Base-by-base conservation (phyloP, 1,139 yeast genomes). In the Pneumocystis wakefieldiae region DNA sequence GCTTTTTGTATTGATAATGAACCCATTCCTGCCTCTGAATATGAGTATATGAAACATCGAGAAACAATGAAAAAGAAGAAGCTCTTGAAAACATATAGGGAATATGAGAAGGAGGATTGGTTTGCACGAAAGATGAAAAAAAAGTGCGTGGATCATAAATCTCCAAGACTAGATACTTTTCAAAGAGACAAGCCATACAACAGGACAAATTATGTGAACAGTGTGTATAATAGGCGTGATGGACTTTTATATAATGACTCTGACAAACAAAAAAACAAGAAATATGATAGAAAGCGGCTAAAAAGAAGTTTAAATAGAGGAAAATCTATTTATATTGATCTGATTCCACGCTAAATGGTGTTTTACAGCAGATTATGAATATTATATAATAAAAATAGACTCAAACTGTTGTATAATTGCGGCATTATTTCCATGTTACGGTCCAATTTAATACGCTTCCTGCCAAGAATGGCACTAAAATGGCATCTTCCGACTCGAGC, bases 391-490 rank as follows among this genome's bases (percentile, higher is more conserved):
- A n/a, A 41, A 41, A 41, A 41, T 41, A 17, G 5, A 19, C 10
- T 24, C 14, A 48, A 24, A 48, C 17, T 42, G 4, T 8, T 48
- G 29, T 48, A 48, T 48, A 48, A 48, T 12, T 48, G 12, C 8
- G 3, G 5, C 24, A 32, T 41, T 62, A 59, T 57, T 41, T 76
- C 97, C 97, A 91, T 73, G 85, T 86, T 14, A 83, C 81, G n/a
- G 82, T 73, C 90, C 95, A 92, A 48, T 78, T 72, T 62, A 92
- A 78, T 64, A 77, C 80, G 64, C 86, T 84, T 28, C 96, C 96
- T 14, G 96, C 91, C 70, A 79, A 81, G 78, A 92, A 92, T n/a
- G 97, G 97, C 29, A 89, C 92, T 59, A 92, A 90, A 8, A 78
- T 77, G 41, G 84, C 73, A 5, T 76, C 78, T 8, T 75, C 77